phyloP scores from a whole-genome alignment of 2,329 filamentous ascomycete species.

The Huntiella omanensis region DNA sequence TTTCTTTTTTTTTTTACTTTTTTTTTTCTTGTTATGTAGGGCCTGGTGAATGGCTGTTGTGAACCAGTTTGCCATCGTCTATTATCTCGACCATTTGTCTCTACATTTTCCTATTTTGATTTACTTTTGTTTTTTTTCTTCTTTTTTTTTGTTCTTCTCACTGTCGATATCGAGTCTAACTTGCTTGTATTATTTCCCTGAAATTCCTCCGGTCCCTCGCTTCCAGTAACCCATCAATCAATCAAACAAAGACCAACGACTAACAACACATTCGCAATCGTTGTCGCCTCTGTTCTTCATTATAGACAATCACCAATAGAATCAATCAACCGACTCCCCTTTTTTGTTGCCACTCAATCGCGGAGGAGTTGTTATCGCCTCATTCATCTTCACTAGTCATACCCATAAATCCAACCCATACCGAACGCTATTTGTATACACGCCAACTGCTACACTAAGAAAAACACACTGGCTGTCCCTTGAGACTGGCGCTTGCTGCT shows the following conservation, averaged over 20 bases:
- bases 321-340: not conserved
- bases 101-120: not conserved
- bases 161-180: not conserved
- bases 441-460: not conserved
- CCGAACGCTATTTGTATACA: too few species aligned
- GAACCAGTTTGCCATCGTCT: not conserved
- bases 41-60: too few species aligned
- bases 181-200: not conserved
- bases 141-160: constrained; percentile 2
- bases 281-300: not conserved
- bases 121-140: not conserved
- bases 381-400: too few species aligned
- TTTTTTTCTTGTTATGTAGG: too few species aligned
- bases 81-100: constrained; percentile 1
- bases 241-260: not conserved
- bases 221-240: not conserved
- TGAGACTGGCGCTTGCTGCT: not conserved
- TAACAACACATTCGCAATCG: not conserved
- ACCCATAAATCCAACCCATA: too few species aligned
- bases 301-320: too few species aligned
- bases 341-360: not conserved
- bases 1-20: not conserved
- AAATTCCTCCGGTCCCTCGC: not conserved
- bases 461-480: not conserved
- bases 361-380: too few species aligned